Base-by-base conservation (phyloP, 148 eudicot genomes). In the Tetragonia tetragonoides region DNA sequence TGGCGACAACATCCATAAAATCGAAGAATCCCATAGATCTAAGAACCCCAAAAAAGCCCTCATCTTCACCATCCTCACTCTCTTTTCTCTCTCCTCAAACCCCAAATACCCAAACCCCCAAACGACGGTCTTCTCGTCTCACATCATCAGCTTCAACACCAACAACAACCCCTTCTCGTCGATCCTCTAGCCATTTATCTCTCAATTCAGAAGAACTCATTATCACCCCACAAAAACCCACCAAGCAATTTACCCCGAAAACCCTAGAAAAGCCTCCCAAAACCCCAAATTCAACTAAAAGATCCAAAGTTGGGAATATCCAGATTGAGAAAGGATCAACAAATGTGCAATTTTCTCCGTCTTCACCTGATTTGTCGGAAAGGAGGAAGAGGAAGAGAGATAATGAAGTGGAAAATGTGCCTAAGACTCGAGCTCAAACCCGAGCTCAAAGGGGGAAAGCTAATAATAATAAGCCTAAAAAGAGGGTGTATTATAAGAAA, bases 401-500 rank as follows among this genome's bases (percentile, higher is more conserved):
- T 63, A 14, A 4, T 69, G 69, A 70, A 14, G 1, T 34, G 21
- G 73, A 67, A 28, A 70, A 21, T 74, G 70, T 34, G 66, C 61
- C 64, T 5, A 81, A 38, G n/a, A 78, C 75, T 24, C 82, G 72
- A 82, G 40, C 64, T 40, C 75, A 37, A 66, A 56, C 40, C 9
- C 69, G 53, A 79, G 75, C 57, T 60, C 78, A 53, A 71, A 51
- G 56, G 74, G 61, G 61, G 34, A 79, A 34, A 59, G 34, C 34
- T 28, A 28, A 28, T 28, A 28, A 28, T 28, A 78, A 69, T 75
- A 78, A 51, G 44, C 68, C n/a, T 10, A 92, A 82, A 79, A 89
- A 81, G 82, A 89, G 87, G 86, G 88, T 89, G 38, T 91, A 88
- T 81, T 95, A 91, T 78, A 93, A 86, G 87, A 91, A 86, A 62